Percentiles rank a stretch among this genome's conserved stretches.
Conservation (phyloP, 108 stramenopile genomes). For the Skeletonema menzelii region DNA sequence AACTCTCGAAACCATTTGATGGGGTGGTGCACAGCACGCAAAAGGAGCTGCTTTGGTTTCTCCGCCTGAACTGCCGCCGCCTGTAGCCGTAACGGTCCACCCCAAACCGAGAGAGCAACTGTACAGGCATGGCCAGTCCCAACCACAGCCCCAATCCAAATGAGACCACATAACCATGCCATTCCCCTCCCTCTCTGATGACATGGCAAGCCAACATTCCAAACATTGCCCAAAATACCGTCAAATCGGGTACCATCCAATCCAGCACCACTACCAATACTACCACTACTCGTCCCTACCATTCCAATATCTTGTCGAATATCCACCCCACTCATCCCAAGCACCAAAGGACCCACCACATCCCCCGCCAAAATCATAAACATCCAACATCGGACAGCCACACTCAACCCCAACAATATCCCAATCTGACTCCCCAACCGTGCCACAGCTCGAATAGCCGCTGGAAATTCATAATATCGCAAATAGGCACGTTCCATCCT, state of each 20-base stretch:
- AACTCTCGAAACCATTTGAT: conserved; percentile 57
- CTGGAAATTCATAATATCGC: conserved; percentile 64
- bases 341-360: conserved; percentile 8
- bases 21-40: conserved; percentile 41
- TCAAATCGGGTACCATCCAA: background rate
- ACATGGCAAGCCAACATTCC: conserved; percentile 38
- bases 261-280: background rate
- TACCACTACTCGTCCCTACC: conserved; percentile 5
- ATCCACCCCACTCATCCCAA: conserved; percentile 11
- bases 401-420: conserved; percentile 39
- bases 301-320: background rate
- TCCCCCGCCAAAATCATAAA: conserved; percentile 24
- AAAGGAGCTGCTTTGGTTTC: conserved; percentile 27
- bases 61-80: conserved; percentile 36
- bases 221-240: conserved; percentile 3
- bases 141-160: conserved; percentile 65
- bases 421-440: conserved; percentile 50
- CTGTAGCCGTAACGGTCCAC: conserved; percentile 59
- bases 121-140: conserved; percentile 58
- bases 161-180: conserved; percentile 58
- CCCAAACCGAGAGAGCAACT: conserved; percentile 49
- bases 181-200: conserved; percentile 22
- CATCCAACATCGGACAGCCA: conserved; percentile 40
- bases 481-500: conserved; percentile 48
- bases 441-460: conserved; percentile 47